A percentile compares a stretch with the other conserved stretches of the same genome.
phyloP scores from a whole-genome alignment of 2,329 filamentous ascomycete species.

The Blastomyces gilchristii region DNA sequence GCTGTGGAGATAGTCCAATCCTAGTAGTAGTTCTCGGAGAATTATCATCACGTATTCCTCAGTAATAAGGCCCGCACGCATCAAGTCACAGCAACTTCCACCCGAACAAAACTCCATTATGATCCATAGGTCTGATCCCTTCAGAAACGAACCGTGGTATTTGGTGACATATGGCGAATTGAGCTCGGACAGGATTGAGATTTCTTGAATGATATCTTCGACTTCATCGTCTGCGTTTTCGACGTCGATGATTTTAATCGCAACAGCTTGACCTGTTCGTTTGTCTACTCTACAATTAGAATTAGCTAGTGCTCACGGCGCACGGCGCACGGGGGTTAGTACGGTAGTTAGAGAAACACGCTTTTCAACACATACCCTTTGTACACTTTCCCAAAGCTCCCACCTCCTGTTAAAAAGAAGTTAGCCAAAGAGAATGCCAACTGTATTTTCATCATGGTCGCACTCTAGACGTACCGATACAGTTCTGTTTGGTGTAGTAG shows the following conservation, averaged over 20 bases:
- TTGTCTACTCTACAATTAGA: constrained; percentile 63
- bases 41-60: constrained; percentile 98
- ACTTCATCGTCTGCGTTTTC: constrained; percentile 99
- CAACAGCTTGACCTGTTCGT: constrained; percentile 81
- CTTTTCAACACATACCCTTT: constrained; percentile 60
- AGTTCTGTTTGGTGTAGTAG: constrained; percentile 86
- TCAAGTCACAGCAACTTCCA: constrained; percentile 87
- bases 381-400: constrained; percentile 97
- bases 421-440: neutral
- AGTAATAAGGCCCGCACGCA: constrained; percentile 83
- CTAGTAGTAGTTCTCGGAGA: constrained; percentile 75
- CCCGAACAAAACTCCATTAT: constrained; percentile 99
- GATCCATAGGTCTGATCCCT: constrained; percentile 95
- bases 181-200: constrained; percentile 90
- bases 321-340: too few relatives aligned
- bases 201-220: constrained; percentile 98
- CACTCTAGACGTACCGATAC: constrained; percentile 54
- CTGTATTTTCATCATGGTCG: constrained; percentile 4
- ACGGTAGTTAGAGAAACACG: neutral
- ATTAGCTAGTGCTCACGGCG: constrained; percentile 2
- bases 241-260: constrained; percentile 97
- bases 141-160: constrained; percentile 94
- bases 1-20: constrained; percentile 82
- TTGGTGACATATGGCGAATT: constrained; percentile 95
- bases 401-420: constrained; percentile 54